These are phyloP conservation scores for Arctostaphylos glauca DNA, from an alignment of 148 eudicot species.

Conservation along the genomic window DNA sequence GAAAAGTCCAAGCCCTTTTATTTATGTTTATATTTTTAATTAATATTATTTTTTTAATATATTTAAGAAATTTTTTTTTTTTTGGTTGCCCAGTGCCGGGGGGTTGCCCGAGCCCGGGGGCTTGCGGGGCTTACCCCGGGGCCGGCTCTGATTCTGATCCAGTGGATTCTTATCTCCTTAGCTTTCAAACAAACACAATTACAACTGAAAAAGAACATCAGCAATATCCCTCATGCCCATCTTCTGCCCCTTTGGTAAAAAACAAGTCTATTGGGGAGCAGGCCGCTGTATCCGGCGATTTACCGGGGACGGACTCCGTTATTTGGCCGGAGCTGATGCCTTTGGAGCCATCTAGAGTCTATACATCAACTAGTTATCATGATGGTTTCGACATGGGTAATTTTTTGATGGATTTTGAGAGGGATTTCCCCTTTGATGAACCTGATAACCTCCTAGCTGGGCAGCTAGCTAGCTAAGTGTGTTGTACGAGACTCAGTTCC, in stretches of 20 bases:
- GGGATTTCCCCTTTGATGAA: slow-evolving; percentile 6
- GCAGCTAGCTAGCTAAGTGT: no score
- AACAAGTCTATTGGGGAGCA: neutral
- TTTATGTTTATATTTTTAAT: no score
- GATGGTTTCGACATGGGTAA: neutral
- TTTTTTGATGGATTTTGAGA: slow-evolving; percentile 15
- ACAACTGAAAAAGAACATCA: neutral
- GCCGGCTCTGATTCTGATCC: slow-evolving; percentile 15
- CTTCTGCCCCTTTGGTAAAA: neutral
- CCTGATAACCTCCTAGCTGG: neutral
- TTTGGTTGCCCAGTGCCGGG: no score
- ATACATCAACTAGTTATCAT: slow-evolving; percentile 11
- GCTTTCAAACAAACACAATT: neutral
- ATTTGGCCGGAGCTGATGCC: slow-evolving; percentile 19
- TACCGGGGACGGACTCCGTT: neutral
- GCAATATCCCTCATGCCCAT: neutral
- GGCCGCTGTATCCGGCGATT: neutral
- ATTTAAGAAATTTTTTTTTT: no score
- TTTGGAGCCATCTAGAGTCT: neutral
- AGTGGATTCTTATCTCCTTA: neutral
- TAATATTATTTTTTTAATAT: no score
- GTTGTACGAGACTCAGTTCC: neutral
- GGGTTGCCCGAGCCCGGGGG: no score
- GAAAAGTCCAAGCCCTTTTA: no score
- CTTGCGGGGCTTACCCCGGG: no score